A percentile compares a stretch with the other conserved stretches of the same genome.
Evolutionary conservation across 2,329 filamentous ascomycete species (phyloP).

Genomic region (Aspergillus intermedius): DNA sequence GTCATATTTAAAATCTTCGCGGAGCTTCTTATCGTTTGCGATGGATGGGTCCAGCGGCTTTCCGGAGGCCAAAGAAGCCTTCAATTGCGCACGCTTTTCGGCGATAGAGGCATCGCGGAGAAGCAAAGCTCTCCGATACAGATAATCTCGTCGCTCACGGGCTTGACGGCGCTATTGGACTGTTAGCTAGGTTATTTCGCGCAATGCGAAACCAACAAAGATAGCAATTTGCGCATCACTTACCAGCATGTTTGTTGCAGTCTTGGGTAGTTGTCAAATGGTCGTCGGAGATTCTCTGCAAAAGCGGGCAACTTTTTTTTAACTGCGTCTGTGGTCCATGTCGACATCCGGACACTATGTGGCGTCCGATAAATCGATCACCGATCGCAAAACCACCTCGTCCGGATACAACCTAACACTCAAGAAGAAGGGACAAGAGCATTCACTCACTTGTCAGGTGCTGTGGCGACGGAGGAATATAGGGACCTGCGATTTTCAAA

Average conservation of each 20-base stretch:
- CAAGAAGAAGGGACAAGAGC: constrained; percentile 9
- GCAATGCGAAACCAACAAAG: not conserved
- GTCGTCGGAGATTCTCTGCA: constrained; percentile 6
- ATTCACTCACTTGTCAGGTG: constrained; percentile 17
- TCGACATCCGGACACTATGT: constrained; percentile 23
- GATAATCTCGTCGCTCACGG: constrained; percentile 74
- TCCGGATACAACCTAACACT: constrained; percentile 2
- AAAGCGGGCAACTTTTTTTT: constrained; percentile 33
- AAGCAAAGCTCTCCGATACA: constrained; percentile 82
- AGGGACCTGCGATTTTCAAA: constrained; percentile 6
- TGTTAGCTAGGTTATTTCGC: constrained; percentile 5
- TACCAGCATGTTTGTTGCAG: constrained; percentile 27
- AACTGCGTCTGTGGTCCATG: constrained; percentile 22
- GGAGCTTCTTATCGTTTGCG: constrained; percentile 75
- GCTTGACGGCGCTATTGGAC: constrained; percentile 59
- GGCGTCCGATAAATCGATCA: constrained; percentile 18
- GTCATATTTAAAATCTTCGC: constrained; percentile 89
- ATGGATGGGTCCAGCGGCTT: constrained; percentile 76
- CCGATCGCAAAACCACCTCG: constrained; percentile 14
- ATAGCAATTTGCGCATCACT: constrained; percentile 5
- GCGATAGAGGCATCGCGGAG: constrained; percentile 87
- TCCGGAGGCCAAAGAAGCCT: constrained; percentile 78
- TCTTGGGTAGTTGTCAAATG: constrained; percentile 1
- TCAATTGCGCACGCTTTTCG: constrained; percentile 81
- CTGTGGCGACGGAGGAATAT: constrained; percentile 17